Evolutionary conservation across 2,329 filamentous ascomycete species (phyloP), one percentile per base, ranked within the genome.

Genomic region (Colletotrichum chlorophyti): DNA sequence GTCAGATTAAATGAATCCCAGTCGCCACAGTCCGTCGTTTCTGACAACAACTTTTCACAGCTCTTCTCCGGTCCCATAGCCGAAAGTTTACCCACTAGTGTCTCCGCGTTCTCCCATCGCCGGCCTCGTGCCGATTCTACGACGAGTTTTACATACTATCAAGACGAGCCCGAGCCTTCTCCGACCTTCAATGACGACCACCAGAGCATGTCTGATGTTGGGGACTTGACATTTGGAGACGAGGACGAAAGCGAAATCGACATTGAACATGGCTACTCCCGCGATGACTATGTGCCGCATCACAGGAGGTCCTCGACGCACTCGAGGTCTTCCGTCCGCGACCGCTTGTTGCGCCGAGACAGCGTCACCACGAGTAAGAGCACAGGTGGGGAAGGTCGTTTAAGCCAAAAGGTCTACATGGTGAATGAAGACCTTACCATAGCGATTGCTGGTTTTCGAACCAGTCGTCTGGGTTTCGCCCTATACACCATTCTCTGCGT

Each of bases 41-140:
- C 45, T 55, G n/a, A 62, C 29, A 6, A 34, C 32, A 14, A 8
- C 3, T 45, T 31, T 21, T 26, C 19, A 14, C 34, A 86, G 83
- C 84, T 96, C 43, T 99, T 94, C 75, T 89, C 94, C 21, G 95
- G 95, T 6, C 95, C 94, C 6, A 88, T 97, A 68, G 93, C 93
- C 52, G 95, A 99, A 77, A 97, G 93, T 70, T 85, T 99, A n/a
- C 95, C 95, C 1, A 95, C 91, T 10, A 97, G 93, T 70, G 83
- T 93, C 31, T 93, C 92, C n/a, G 90, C 92, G 27, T 99, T 99
- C 71, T 88, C 87, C 43, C 93, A 97, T 73, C 91, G 92, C 59
- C 86, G 93, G 59, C 80, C 82, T 32, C 87, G 94, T 66, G 88
- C 91, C 65, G 91, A 93, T 68, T 98, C 94, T 12, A 92, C 84